Percentiles rank a stretch among this genome's conserved stretches.
Evolutionary conservation across 202 grass and related monocot genomes (phyloP).

Genomic region (Dendrocalamus latiflorus): DNA sequence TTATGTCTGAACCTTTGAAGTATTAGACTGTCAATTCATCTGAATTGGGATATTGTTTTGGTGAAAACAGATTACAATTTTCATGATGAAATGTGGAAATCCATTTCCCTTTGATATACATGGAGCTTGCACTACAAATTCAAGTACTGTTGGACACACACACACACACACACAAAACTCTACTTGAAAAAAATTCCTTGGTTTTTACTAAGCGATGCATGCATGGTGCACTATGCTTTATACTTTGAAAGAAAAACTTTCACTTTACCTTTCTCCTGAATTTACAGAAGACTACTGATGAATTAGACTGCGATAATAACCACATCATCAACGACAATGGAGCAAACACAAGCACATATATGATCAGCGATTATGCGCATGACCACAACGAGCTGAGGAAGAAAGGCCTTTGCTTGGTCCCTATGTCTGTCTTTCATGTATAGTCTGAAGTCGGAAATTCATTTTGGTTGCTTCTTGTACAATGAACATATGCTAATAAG

Average conservation of each 20-base stretch:
- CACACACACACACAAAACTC: not conserved
- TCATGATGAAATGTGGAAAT: not conserved
- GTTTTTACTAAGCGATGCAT: not conserved
- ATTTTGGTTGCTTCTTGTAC: no score
- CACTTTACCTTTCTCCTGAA: not conserved
- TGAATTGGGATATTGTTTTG: not conserved
- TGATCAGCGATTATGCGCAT: not conserved
- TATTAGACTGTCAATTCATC: not conserved
- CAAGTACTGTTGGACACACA: not conserved
- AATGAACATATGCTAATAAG: no score
- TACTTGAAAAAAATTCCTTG: not conserved
- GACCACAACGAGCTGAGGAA: not conserved
- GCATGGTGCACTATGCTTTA: not conserved
- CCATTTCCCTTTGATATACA: not conserved
- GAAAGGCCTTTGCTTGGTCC: no score
- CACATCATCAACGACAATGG: not conserved
- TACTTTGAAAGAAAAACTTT: not conserved
- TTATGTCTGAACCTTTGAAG: not conserved
- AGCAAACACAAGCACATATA: not conserved
- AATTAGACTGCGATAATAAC: not conserved
- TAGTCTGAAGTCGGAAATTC: no score
- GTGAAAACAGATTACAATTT: not conserved
- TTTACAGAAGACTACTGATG: conserved; percentile 5
- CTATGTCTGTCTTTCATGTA: no score
- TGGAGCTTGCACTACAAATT: not conserved